Evolutionary conservation across 306 rosid genomes (phyloP).

Genomic region (Prunus campanulata): DNA sequence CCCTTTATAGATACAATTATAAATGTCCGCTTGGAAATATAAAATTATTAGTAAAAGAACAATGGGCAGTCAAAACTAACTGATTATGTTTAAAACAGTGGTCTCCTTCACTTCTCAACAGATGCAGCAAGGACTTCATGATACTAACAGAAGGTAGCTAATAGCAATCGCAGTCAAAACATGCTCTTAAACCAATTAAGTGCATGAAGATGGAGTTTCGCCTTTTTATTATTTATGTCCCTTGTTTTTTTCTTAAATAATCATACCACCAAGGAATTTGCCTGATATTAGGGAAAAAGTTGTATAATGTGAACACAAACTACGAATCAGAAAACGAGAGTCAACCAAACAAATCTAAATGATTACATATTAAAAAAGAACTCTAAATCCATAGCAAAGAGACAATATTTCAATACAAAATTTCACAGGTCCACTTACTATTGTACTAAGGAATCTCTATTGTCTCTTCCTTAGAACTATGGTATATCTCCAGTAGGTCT

Average conservation of each 20-base stretch:
- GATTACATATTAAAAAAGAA: not conserved
- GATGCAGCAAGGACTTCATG: not conserved
- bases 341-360: not conserved
- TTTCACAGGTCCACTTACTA: not conserved
- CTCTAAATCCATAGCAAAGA: not conserved
- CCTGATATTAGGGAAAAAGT: not conserved
- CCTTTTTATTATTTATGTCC: too few relatives aligned
- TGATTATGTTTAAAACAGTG: not conserved
- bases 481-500: constrained; percentile 15
- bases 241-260: too few relatives aligned
- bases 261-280: not conserved
- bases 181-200: too few relatives aligned
- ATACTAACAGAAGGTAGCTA: too few relatives aligned
- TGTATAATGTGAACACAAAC: too few relatives aligned
- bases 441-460: not conserved
- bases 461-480: not conserved
- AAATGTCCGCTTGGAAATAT: not conserved
- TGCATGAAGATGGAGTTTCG: too few relatives aligned
- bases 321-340: not conserved
- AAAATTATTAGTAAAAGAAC: not conserved
- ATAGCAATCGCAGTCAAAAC: too few relatives aligned
- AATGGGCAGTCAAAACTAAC: not conserved
- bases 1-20: too few relatives aligned
- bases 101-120: not conserved
- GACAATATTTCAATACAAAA: not conserved